A percentile compares a stretch with the other conserved stretches of the same genome.
phyloP scores from a whole-genome alignment of 768 basidiomycete genomes.

The Xerocomellus amylosporus region DNA sequence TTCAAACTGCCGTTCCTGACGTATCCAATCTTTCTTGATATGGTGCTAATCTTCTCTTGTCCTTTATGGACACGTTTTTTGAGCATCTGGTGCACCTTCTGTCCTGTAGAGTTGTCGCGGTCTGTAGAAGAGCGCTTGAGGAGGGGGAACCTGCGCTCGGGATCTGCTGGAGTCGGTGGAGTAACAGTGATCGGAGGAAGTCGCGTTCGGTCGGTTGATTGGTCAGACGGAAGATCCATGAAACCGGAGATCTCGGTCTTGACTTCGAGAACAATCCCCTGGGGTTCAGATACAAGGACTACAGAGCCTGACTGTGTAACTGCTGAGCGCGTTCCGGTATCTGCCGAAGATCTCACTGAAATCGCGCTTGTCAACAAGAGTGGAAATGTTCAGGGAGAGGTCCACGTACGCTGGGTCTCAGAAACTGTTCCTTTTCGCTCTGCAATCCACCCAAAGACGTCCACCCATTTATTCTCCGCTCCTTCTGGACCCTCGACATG shows the following conservation, averaged over 20 bases:
- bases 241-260: background rate
- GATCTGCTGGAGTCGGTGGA: slow-evolving; percentile 55
- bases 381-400: background rate
- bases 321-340: slow-evolving; percentile 29
- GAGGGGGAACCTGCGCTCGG: slow-evolving; percentile 19
- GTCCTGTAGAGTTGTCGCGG: slow-evolving; percentile 54
- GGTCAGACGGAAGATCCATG: slow-evolving; percentile 2
- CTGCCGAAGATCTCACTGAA: slow-evolving; percentile 31
- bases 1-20: slow-evolving; percentile 53
- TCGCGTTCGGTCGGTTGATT: background rate
- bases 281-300: slow-evolving; percentile 11
- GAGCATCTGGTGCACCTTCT: slow-evolving; percentile 73
- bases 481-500: slow-evolving; percentile 81
- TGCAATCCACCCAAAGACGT: slow-evolving; percentile 84
- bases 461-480: slow-evolving; percentile 77
- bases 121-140: slow-evolving; percentile 31
- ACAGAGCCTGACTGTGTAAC: slow-evolving; percentile 19
- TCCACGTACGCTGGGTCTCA: slow-evolving; percentile 27
- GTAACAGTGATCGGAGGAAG: slow-evolving; percentile 53
- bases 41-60: slow-evolving; percentile 68
- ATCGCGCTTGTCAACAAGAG: background rate
- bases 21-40: slow-evolving; percentile 73
- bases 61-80: slow-evolving; percentile 74
- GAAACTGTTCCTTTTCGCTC: slow-evolving; percentile 43
- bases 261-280: slow-evolving; percentile 13